Evolutionary conservation across 2,329 filamentous ascomycete genomes (phyloP).

Genomic region (Grosmannia clavigera): DNA sequence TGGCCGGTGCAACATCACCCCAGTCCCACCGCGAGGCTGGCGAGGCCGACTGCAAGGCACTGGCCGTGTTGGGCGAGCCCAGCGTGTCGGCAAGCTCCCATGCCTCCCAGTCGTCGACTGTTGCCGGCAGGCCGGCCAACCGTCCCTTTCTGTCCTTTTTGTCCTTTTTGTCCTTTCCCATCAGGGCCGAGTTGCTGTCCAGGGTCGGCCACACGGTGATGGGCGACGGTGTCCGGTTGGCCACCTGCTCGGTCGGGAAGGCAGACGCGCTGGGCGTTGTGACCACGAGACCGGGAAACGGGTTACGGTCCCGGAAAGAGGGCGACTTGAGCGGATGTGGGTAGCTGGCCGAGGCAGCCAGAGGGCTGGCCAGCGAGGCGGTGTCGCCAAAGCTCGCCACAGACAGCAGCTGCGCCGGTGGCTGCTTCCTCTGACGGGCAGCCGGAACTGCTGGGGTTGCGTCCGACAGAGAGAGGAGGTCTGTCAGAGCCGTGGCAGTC

Average conservation of each 20-base stretch:
- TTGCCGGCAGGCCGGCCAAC: conserved; percentile 15
- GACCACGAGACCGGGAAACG: conserved; percentile 36
- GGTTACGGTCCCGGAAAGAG: conserved; percentile 40
- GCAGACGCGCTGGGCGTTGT: conserved; percentile 27
- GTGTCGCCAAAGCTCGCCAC: conserved; percentile 20
- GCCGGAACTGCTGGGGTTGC: too few species aligned
- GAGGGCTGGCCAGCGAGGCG: conserved; percentile 11
- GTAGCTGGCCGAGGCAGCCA: conserved; percentile 16
- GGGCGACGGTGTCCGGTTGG: conserved; percentile 25
- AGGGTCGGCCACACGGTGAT: conserved; percentile 33
- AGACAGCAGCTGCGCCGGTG: conserved; percentile 19
- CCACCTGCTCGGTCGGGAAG: conserved; percentile 18
- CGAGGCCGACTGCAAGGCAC: neutral
- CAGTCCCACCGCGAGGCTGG: conserved; percentile 32
- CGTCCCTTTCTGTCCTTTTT: neutral
- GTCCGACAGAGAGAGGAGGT: conserved; percentile 11
- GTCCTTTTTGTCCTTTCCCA: neutral
- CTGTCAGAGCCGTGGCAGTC: conserved; percentile 4
- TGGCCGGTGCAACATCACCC: conserved; percentile 14
- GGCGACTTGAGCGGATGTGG: conserved; percentile 38
- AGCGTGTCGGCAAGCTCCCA: conserved; percentile 11
- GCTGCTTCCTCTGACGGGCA: conserved; percentile 11
- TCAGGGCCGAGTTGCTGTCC: conserved; percentile 12
- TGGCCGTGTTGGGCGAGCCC: neutral
- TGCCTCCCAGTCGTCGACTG: conserved; percentile 34